Evolutionary conservation across 306 rosid species (phyloP), one percentile per base, ranked within the genome.

Genomic region (Glycine soja): DNA sequence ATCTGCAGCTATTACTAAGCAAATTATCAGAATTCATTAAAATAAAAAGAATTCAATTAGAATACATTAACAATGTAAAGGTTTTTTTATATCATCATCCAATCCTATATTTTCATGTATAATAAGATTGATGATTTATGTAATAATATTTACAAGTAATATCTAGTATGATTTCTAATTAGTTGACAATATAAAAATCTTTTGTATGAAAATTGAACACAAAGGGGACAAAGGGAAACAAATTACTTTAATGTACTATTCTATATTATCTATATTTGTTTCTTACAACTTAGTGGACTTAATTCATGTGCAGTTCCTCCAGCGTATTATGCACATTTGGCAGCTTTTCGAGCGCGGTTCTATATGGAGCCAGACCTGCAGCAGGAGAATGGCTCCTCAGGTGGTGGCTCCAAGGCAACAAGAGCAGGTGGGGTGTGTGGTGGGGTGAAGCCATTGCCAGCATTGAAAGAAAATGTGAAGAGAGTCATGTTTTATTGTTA

Each of bases 401-500:
- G 85, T 0, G 83, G 85, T 0, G 83, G 88, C 51, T 70, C 86
- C 1, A 91, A 93, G 86, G 82, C 84, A 24, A 88, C 85, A 24
- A 85, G 93, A 10, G 46, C 83, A 3, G 81, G 83, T 0, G 97
- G 97, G 59, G 95, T 90, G 48, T 72, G 86, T 15, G 95, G 86
- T 15, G 95, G 92, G 10, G 94, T 95, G 59, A 90, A 95, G 59
- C 99, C 97, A 18, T 89, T 95, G 89, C 99, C 97, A 47, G 99
- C 97, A 14, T 74, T 95, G 62, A 95, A 95, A 83, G 99, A 95
- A 76, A 95, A 95, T 77, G 99, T 95, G 58, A 95, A 95, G 91
- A 93, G 97, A 86, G 99, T 95, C 24, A 95, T 95, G 99, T 95
- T 95, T 68, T 95, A 95, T 63, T 95, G 99, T 83, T 95, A 90